Base-by-base conservation (phyloP, 1,139 yeast species). In the Debaryomyces coudertii region DNA sequence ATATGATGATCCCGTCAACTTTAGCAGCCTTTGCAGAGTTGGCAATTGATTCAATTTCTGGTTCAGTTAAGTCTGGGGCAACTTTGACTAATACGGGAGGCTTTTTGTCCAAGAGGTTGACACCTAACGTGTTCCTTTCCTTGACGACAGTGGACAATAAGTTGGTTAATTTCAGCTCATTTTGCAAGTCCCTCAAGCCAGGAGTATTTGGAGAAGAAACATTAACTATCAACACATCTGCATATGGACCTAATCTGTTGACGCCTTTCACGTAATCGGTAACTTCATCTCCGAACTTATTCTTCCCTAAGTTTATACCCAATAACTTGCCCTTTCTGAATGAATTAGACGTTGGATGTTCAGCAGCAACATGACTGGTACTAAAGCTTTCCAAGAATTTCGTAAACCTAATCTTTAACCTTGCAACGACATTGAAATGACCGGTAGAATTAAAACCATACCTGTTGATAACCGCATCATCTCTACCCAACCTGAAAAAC, bases 191-290 rank as follows among this genome's bases (percentile, higher is more conserved):
- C 59, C 98, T 81, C 53, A 92, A 76, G 1, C 98, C 98, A 2
- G 98, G 97, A 1, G 98, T 93, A 63, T 92, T 92, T 50, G 99
- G 99, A 42, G 96, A 87, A 0, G 97, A 90, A n/a, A 92, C 97
- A 59, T 92, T 92, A 53, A 92, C 79, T 33, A 92, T 93, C 48
- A 92, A 71, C 5, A 89, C 92, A 68, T 93, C 98, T 4, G 98
- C 97, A 58, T 78, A 83, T 11, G 85, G 82, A 7, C 95, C 96
- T 55, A 92, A 80, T 46, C 85, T 74, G 49, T 81, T 80, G 33
- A 93, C 96, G 48, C 99, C 99, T 53, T 79, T 77, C 44, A 87
- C 80, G 60, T 90, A 92, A 65, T 93, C 99, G 49, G 82, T 74
- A 44, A 90, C 80, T 63, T 90, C 97, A 60, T 92, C 97, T 45